Evolutionary conservation across 441 rosid species (phyloP), one percentile per base, ranked within the genome.

Genomic region (Kokia cookei): DNA sequence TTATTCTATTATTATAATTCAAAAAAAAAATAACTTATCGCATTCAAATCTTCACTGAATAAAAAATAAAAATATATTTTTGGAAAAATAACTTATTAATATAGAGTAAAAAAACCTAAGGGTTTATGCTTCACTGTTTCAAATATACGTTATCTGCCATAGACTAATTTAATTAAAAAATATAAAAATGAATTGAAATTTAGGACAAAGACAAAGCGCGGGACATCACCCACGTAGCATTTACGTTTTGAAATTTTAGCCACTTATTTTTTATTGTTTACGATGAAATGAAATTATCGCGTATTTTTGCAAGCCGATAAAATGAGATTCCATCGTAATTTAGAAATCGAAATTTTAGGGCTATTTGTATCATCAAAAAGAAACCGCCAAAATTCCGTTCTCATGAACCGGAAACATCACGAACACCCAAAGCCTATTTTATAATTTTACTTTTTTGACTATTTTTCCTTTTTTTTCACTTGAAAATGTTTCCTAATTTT

Each of bases 351-450:
- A 73, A 70, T 42, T 40, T 2, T 55, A 71, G 89, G 87, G 82
- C 68, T 55, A 75, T 17, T 63, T 42, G 11, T 64, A 17, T 65
- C 60, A 8, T 37, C 6, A 37, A 37, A 26, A 65, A 71, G 47
- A 81, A 78, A 75, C 82, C 82, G 85, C 84, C 91, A 85, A 82
- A 79, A 50, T 60, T 74, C 73, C 74, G 75, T 69, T 72, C 24
- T 50, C 65, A 47, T 61, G 75, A 57, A 72, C n/a, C 37, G 2
- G 2, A 47, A 40, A 68, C 14, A 24, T 42, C 59, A 77, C 81
- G 50, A n/a, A 69, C 53, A 59, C 15, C 37, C 2, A 5, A 9
- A 13, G 14, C 14, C 9, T 47, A 51, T 47, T 77, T 12, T 65
- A 22, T 42, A 24, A 13, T 45, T 63, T 24, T 11, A 10, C 24